A percentile compares a stretch with the other conserved stretches of the same genome.
Conservation (phyloP, 768 basidiomycete genomes). For the Cystobasidium tubakii region DNA sequence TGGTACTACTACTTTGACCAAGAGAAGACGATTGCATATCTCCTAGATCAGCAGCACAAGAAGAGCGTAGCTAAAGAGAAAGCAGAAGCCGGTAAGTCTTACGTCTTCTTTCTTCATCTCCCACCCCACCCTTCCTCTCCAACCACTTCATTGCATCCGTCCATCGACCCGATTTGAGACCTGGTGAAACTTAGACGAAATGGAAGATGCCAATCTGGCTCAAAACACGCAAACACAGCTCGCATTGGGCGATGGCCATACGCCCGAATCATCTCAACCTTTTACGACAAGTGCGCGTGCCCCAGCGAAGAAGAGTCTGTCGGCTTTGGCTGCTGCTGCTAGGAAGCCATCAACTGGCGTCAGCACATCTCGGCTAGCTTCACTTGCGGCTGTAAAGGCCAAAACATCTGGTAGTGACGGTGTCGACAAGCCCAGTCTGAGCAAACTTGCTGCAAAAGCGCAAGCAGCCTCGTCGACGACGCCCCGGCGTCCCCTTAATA, state of each 20-base stretch:
- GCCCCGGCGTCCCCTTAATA: constrained; percentile 35
- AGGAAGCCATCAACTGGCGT: not conserved
- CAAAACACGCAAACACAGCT: not conserved
- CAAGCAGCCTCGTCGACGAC: constrained; percentile 42
- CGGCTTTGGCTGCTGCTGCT: not conserved
- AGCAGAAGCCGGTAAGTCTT: constrained; percentile 61
- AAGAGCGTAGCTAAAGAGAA: constrained; percentile 49
- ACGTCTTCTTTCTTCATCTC: constrained; percentile 40
- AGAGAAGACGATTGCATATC: constrained; percentile 64
- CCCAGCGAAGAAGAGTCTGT: not conserved
- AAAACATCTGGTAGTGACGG: not conserved
- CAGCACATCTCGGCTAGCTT: constrained; percentile 32
- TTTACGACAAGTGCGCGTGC: not conserved
- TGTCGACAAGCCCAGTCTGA: not conserved
- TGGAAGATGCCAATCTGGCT: constrained; percentile 9
- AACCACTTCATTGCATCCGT: constrained; percentile 36
- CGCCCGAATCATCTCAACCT: not conserved
- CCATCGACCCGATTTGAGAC: constrained; percentile 24
- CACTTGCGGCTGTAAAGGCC: constrained; percentile 35
- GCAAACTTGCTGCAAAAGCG: constrained; percentile 49
- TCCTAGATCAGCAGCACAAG: constrained; percentile 64
- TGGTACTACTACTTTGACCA: constrained; percentile 87
- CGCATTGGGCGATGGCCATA: not conserved
- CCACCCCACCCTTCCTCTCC: constrained; percentile 43
- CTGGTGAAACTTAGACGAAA: not conserved